Evolutionary conservation across 768 basidiomycete species (phyloP).

Genomic region (Lyophyllum semitale): DNA sequence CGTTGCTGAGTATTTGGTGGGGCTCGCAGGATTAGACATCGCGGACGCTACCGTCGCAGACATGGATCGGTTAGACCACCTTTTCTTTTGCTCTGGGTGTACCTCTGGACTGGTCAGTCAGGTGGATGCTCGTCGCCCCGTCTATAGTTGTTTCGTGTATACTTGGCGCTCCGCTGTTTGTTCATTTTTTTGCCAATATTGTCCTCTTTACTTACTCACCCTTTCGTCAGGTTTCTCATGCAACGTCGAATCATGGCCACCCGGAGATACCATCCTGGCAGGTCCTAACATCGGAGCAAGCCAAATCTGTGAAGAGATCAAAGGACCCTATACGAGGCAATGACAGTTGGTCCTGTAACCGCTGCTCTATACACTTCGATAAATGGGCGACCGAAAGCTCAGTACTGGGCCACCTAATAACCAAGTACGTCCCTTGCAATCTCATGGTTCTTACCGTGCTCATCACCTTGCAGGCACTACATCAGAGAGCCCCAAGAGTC

Average conservation of each 20-base stretch:
- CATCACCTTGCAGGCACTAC: not conserved
- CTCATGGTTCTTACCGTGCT: not conserved
- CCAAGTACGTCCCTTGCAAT: not conserved
- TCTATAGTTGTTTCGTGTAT: no score
- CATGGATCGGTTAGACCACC: conserved; percentile 4
- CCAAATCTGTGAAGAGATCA: not conserved
- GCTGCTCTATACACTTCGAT: not conserved
- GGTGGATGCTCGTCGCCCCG: not conserved
- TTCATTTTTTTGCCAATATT: not conserved
- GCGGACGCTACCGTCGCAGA: conserved; percentile 1
- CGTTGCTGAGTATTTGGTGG: conserved; percentile 3
- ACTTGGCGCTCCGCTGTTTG: conserved; percentile 16
- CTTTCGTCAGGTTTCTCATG: not conserved
- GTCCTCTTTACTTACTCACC: not conserved
- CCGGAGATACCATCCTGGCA: not conserved
- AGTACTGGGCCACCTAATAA: not conserved
- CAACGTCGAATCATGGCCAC: not conserved
- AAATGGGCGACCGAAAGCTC: not conserved
- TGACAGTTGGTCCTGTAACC: not conserved
- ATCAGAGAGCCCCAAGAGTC: not conserved
- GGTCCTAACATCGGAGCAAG: not conserved
- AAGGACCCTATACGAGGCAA: not conserved
- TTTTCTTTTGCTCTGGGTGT: conserved; percentile 13
- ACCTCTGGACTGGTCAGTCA: no score
- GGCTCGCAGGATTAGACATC: conserved; percentile 6